Evolutionary conservation across 257 asterid species (phyloP), one percentile per base, ranked within the genome.

Genomic region (Ajuga chamaepitys): DNA sequence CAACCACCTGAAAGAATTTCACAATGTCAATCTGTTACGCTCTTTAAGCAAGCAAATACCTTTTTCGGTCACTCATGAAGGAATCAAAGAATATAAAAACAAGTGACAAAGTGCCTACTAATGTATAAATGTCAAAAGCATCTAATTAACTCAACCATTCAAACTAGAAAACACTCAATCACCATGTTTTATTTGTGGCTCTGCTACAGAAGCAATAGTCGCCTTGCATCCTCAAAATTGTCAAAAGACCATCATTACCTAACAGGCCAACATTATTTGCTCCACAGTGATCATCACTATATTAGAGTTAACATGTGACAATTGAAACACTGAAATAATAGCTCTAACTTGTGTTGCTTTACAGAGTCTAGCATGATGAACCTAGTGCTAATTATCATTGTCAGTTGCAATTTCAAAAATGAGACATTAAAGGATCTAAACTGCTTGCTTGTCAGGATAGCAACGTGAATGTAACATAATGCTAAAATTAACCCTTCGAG

Each of bases 1-100:
- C 99, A 72, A 90, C 97, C 81, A 85, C 99, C 99, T 94, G 87
- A 66, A 81, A 67, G 4, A 68, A 62, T 60, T 64, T 56, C 62
- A 54, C 16, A 74, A 44, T 25, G 54, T 60, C 59, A 46, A 50
- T 62, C 40, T 14, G 54, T 79, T 73, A 67, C 72, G 68, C 48
- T 40, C 34, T 65, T 76, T 46, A 47, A 70, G 51, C 18, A 35
- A 48, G 41, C 32, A 61, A 50, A 58, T 45, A 70, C 58, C 21
- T 51, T 62, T 32, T 59, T 28, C 17, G 25, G 50, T 32, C 67
- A 75, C 14, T n/a, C 32, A 21, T 57, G 35, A 7, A 12, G 21
- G 59, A 22, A 10, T 17, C 20, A 55, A 53, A 65, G 37, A 63
- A 52, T 44, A 16, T 5, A 12, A 54, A 18, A 20, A 50, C 53